Conservation (phyloP, 768 basidiomycete species). For the Serendipita indica region DNA sequence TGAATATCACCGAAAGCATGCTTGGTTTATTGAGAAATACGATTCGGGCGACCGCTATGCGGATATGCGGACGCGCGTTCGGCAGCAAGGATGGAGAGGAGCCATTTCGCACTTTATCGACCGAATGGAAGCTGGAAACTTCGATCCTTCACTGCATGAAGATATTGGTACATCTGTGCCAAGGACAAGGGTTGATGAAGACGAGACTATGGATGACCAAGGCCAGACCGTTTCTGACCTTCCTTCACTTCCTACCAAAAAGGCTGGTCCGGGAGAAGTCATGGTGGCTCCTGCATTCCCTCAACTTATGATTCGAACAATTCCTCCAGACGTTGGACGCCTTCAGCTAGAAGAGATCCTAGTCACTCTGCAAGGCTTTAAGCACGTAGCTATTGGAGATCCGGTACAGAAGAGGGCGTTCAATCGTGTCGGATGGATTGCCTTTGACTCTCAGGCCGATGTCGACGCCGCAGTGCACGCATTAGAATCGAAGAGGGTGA, state of each 20-base stretch:
- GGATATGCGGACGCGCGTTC: constrained; percentile 58
- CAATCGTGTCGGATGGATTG: constrained; percentile 89
- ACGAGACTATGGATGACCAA: constrained; percentile 35
- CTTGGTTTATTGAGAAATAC: constrained; percentile 96
- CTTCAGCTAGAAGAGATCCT: constrained; percentile 80
- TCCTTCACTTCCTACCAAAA: not conserved
- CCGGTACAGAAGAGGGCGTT: constrained; percentile 86
- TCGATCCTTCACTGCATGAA: constrained; percentile 59
- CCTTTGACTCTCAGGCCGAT: constrained; percentile 72
- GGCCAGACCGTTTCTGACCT: not conserved
- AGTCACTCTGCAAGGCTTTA: constrained; percentile 59
- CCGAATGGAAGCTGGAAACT: constrained; percentile 73
- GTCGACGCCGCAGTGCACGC: constrained; percentile 58
- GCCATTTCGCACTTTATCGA: constrained; percentile 55
- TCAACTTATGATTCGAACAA: constrained; percentile 88
- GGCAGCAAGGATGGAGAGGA: constrained; percentile 74
- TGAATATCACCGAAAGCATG: constrained; percentile 87
- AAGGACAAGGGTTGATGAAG: constrained; percentile 39
- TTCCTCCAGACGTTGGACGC: constrained; percentile 84
- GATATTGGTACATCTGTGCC: constrained; percentile 31
- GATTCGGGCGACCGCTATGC: constrained; percentile 59
- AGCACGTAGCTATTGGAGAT: constrained; percentile 82
- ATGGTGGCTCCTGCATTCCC: constrained; percentile 63
- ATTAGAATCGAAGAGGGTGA: constrained; percentile 73
- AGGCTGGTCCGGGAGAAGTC: constrained; percentile 32